These are phyloP conservation scores for Aspergillus brasiliensis DNA, from an alignment of 2,329 filamentous ascomycete species.

Conservation along the genomic window DNA sequence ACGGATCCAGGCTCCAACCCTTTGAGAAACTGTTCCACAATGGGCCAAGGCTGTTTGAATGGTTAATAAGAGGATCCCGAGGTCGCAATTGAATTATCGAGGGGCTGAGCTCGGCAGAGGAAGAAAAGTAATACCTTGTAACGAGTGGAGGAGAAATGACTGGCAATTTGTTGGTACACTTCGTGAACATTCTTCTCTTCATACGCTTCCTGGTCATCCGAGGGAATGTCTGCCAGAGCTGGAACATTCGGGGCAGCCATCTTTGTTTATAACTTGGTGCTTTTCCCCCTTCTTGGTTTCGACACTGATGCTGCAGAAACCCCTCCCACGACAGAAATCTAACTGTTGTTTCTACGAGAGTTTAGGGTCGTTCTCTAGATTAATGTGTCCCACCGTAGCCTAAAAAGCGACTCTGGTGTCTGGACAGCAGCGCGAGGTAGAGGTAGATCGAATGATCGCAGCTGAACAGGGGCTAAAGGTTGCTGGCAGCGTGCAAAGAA, in stretches of 20 bases:
- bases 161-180: constrained; percentile 70
- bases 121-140: constrained; percentile 58
- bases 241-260: background rate
- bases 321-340: background rate
- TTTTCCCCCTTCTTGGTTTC: background rate
- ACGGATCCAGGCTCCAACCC: constrained; percentile 68
- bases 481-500: too few relatives aligned
- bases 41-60: constrained; percentile 74
- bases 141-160: constrained; percentile 54
- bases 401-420: background rate
- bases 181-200: constrained; percentile 86
- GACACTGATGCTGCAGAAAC: background rate
- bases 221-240: background rate
- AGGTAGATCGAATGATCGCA: background rate
- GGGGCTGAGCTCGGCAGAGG: constrained; percentile 15
- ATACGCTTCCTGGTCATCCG: constrained; percentile 53
- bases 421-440: background rate
- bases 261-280: background rate
- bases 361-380: background rate
- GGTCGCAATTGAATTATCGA: background rate
- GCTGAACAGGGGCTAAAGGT: too few relatives aligned
- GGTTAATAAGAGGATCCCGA: background rate
- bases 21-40: constrained; percentile 77
- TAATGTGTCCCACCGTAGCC: background rate
- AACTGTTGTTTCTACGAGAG: background rate